Conservation (phyloP, 192 early-diverging fungal genomes). For the Anaeromyces robustus region DNA sequence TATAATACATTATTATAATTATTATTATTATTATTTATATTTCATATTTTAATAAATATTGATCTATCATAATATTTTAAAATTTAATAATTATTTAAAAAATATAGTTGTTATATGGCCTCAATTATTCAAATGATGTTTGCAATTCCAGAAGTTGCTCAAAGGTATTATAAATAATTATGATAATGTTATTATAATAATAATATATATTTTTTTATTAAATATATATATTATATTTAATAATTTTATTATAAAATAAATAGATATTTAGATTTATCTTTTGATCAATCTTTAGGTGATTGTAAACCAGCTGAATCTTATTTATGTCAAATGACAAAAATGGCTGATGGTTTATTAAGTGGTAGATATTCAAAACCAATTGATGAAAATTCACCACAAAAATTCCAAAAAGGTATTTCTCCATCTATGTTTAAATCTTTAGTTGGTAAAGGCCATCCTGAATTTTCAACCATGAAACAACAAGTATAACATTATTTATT, state of each 20-base stretch:
- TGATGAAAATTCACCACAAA: slow-evolving; percentile 7
- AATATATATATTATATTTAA: too few relatives aligned
- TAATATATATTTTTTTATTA: too few relatives aligned
- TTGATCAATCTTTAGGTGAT: slow-evolving; percentile 15
- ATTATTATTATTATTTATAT: background rate
- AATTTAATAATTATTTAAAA: background rate
- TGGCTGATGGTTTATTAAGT: slow-evolving; percentile 77
- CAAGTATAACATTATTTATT: too few relatives aligned
- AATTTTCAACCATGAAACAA: slow-evolving; percentile 95
- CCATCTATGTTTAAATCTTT: slow-evolving; percentile 85
- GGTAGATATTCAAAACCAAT: slow-evolving; percentile 65
- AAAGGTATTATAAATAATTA: slow-evolving; percentile 34
- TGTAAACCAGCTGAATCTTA: slow-evolving; percentile 57
- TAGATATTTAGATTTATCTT: slow-evolving; percentile 25
- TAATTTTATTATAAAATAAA: background rate
- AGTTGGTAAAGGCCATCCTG: slow-evolving; percentile 75
- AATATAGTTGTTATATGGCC: slow-evolving; percentile 84
- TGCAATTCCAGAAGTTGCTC: slow-evolving; percentile 53
- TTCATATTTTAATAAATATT: too few relatives aligned
- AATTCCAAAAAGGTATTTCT: slow-evolving; percentile 64
- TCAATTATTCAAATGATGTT: slow-evolving; percentile 86
- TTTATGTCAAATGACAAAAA: slow-evolving; percentile 80
- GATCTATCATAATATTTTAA: too few relatives aligned
- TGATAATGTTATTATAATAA: background rate
- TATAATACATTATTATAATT: background rate